These are phyloP conservation scores for Cyclotella atomus DNA, from an alignment of 108 stramenopile genomes.

Conservation along the genomic window DNA sequence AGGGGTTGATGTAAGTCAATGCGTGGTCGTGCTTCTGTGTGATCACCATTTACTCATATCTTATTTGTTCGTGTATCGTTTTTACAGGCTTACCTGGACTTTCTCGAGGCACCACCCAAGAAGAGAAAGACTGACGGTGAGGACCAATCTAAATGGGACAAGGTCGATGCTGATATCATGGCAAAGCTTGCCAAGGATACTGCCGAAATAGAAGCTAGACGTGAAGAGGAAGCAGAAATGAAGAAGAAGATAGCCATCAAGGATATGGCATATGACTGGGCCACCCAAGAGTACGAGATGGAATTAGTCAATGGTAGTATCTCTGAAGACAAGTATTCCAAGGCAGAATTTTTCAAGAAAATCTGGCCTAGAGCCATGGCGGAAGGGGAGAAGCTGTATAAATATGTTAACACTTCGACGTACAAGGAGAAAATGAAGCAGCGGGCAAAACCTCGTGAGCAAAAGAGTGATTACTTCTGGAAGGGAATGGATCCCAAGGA, in stretches of 20 bases:
- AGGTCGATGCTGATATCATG: too few species aligned
- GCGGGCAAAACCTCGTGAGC: not conserved
- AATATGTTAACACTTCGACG: conserved; percentile 15
- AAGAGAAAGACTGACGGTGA: too few species aligned
- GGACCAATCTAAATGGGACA: too few species aligned
- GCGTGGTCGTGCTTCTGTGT: too few species aligned
- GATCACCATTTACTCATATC: not conserved
- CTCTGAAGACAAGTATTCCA: conserved; percentile 53
- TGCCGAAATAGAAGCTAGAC: not conserved
- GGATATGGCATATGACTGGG: conserved; percentile 78
- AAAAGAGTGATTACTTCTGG: conserved; percentile 19
- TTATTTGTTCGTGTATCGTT: not conserved
- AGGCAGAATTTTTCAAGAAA: conserved; percentile 63
- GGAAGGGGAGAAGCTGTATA: conserved; percentile 69
- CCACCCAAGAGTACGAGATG: conserved; percentile 72
- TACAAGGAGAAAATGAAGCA: conserved; percentile 17
- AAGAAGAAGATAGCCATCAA: conserved; percentile 60
- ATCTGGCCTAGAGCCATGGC: conserved; percentile 76
- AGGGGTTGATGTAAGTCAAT: conserved; percentile 56
- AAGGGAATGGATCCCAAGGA: conserved; percentile 27
- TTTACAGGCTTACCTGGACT: conserved; percentile 32
- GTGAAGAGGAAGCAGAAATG: conserved; percentile 18
- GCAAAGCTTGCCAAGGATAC: not conserved
- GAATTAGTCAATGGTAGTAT: conserved; percentile 54
- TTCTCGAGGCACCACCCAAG: conserved; percentile 13